Conservation (phyloP, 179 eudicot genomes). For the Nepenthes alata region DNA sequence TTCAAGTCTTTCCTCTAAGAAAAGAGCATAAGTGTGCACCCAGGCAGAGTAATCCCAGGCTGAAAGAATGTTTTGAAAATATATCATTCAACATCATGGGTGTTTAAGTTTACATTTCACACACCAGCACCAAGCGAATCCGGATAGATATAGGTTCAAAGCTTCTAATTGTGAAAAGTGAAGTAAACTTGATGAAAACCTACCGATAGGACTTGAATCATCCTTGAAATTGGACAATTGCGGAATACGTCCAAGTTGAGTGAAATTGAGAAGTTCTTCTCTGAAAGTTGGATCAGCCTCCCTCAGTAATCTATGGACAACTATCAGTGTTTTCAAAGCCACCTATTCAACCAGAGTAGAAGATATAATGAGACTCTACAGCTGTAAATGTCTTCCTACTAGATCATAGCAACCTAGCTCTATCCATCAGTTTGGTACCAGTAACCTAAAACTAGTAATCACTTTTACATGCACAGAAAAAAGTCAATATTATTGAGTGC, state of each 20-base stretch:
- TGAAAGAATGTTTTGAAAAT: conserved; percentile 14
- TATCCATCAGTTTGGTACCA: too few relatives aligned
- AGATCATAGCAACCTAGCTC: neutral
- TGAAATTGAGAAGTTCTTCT: conserved; percentile 72
- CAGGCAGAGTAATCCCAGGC: conserved; percentile 96
- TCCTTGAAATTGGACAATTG: conserved; percentile 80
- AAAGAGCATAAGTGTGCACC: conserved; percentile 82
- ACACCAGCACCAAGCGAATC: neutral
- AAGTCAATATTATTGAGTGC: too few relatives aligned
- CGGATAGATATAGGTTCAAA: neutral
- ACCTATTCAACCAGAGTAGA: conserved; percentile 35
- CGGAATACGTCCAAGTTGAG: conserved; percentile 63
- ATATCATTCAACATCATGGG: neutral
- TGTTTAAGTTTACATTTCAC: neutral
- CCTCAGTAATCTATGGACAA: conserved; percentile 64
- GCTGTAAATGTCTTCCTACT: neutral
- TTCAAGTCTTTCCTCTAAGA: conserved; percentile 85
- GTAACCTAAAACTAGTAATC: too few relatives aligned
- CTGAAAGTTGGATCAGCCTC: conserved; percentile 91
- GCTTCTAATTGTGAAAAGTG: neutral
- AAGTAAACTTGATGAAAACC: conserved; percentile 10
- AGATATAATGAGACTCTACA: neutral
- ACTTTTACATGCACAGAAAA: too few relatives aligned
- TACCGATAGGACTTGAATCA: conserved; percentile 86
- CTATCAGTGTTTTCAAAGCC: conserved; percentile 78